Evolutionary conservation across 768 basidiomycete species (phyloP).

Genomic region (Xerocomellus dryophilus): DNA sequence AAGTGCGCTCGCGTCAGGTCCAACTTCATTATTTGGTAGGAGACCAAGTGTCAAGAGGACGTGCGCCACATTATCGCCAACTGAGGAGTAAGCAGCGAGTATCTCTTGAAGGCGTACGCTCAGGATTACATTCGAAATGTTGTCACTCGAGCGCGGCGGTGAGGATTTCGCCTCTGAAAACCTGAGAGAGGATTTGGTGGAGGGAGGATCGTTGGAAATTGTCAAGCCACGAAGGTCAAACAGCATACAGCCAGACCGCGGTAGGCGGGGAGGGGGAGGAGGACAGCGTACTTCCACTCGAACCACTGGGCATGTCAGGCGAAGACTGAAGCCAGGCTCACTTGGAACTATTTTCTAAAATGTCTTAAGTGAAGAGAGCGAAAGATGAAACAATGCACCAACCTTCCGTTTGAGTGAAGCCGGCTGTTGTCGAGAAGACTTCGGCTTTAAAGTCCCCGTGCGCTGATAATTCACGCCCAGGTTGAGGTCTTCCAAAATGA

Average conservation of each 20-base stretch:
- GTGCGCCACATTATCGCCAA: constrained; percentile 39
- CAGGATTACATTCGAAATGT: constrained; percentile 27
- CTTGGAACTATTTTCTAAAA: constrained; percentile 10
- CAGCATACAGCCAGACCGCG: constrained; percentile 67
- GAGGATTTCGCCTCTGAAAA: constrained; percentile 25
- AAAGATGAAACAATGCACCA: background rate
- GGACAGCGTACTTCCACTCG: constrained; percentile 69
- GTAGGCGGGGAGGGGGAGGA: constrained; percentile 43
- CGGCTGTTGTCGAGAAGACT: constrained; percentile 5
- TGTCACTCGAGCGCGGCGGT: background rate
- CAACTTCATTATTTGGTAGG: constrained; percentile 27
- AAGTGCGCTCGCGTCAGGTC: constrained; percentile 19
- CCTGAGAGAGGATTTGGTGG: constrained; percentile 24
- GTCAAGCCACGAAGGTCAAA: constrained; percentile 58
- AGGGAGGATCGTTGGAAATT: constrained; percentile 33
- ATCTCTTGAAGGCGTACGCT: constrained; percentile 44
- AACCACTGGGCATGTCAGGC: constrained; percentile 51
- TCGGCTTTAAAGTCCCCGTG: constrained; percentile 5
- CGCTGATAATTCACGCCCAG: constrained; percentile 46
- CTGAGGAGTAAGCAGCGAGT: constrained; percentile 47
- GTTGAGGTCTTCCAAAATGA: constrained; percentile 60
- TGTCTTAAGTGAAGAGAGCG: constrained; percentile 3
- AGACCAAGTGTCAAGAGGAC: constrained; percentile 52
- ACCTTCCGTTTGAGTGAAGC: constrained; percentile 17
- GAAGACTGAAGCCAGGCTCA: constrained; percentile 21